Base-by-base conservation (phyloP, 257 asterid genomes). In the Solanum virginianum region DNA sequence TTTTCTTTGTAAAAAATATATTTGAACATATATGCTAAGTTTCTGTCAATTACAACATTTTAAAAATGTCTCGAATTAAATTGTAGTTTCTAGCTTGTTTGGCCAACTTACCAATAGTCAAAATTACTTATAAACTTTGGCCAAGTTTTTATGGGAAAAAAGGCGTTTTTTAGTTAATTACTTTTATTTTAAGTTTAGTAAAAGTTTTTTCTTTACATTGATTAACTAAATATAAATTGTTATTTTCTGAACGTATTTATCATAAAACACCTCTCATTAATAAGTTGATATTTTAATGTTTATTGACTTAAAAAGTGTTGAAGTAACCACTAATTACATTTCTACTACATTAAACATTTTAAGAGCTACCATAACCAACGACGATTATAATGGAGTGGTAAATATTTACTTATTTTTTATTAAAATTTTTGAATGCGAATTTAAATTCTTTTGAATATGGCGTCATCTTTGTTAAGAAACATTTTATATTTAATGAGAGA, bases 391-490 rank as follows among this genome's bases (percentile, higher is more conserved):
- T n/a, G 1, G 4, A n/a, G 15, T 60, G 12, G 1, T 60, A 60
- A 10, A 0, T 60, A 60, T n/a, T 60, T n/a, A 11, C 10, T 1
- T 3, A 60, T 59, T n/a, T 1, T n/a, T 59, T 20, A 59, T 10
- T 0, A 10, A 0, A n/a, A 59, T 10, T n/a, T 0, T 59, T 0
- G 29, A 59, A 1, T 59, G n/a, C 0, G 29, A 59, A 3, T 59
- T 59, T 0, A 0, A 59, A 59, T 59, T 2, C 3, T 10, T 6
- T 0, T 59, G 1, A 8, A 20, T 59, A 59, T 59, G 10, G 1
- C 1, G 22, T 59, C 7, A 0, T n/a, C 66, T 59, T 59, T n/a
- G 1, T 20, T 59, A 59, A 6, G 0, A 4, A 59, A 4, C 0
- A 2, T 3, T 9, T 60, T n/a, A 60, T 10, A 3, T 60, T 13